These are phyloP conservation scores for Oropetium thomaeum DNA, from an alignment of 176 grass and related monocot species.

Conservation along the genomic window DNA sequence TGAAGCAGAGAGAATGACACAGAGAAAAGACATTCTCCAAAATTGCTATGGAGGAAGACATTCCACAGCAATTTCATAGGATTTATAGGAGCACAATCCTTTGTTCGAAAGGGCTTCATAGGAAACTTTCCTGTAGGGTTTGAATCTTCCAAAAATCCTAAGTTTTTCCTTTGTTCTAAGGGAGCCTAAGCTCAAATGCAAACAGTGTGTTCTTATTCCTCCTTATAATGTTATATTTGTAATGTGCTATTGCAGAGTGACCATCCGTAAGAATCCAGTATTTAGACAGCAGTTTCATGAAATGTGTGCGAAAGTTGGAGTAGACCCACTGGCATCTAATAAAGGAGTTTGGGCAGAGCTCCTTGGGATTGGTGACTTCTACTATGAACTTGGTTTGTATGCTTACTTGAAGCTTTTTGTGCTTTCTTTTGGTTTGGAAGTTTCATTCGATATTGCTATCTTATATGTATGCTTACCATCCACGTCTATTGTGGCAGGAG, in stretches of 20 bases:
- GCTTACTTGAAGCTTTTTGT: neutral
- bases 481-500: conserved; percentile 49
- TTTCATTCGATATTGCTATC: conserved; percentile 22
- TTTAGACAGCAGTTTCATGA: conserved; percentile 99
- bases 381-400: conserved; percentile 85
- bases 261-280: conserved; percentile 85
- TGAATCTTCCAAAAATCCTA: no score
- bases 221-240: conserved; percentile 13
- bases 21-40: no score
- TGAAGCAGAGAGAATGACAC: no score
- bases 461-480: neutral
- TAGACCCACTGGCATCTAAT: conserved; percentile 89
- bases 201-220: neutral
- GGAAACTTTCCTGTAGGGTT: no score
- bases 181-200: conserved; percentile 1
- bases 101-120: no score
- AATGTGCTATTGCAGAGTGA: conserved; percentile 68
- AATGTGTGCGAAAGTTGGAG: conserved; percentile 98
- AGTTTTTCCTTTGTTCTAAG: no score
- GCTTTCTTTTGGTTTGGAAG: neutral
- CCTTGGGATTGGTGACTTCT: conserved; percentile 95
- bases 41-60: no score
- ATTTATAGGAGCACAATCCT: no score
- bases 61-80: no score
- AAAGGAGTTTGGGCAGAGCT: conserved; percentile 99